phyloP scores from a whole-genome alignment of 208 protist species.

The Acanthamoeba healyi region DNA sequence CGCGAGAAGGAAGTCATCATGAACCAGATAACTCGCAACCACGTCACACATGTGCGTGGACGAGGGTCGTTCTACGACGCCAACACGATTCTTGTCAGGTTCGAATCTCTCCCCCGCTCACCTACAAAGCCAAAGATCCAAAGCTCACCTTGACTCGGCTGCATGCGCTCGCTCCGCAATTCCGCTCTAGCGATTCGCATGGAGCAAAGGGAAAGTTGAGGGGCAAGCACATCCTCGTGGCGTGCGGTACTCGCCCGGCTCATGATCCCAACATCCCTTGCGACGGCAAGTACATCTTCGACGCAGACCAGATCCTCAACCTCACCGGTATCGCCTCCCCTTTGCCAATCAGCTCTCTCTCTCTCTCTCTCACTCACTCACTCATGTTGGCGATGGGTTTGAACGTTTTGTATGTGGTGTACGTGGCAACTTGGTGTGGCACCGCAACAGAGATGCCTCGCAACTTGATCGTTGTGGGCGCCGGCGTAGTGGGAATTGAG shows the following conservation, averaged over 20 bases:
- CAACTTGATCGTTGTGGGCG: conserved; percentile 77
- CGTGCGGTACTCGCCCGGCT: conserved; percentile 73
- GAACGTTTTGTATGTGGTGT: background rate
- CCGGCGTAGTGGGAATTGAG: conserved; percentile 77
- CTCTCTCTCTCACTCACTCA: background rate
- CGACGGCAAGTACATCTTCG: conserved; percentile 76
- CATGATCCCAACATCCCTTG: conserved; percentile 61
- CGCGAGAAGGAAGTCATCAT: conserved; percentile 55
- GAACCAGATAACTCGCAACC: conserved; percentile 53
- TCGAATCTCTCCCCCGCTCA: background rate
- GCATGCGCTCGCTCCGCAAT: background rate
- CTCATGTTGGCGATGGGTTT: background rate
- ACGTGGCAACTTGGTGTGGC: no score
- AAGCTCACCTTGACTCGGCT: background rate
- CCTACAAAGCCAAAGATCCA: background rate
- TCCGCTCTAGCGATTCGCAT: background rate
- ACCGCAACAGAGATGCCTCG: conserved; percentile 77
- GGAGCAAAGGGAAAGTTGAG: conserved; percentile 9
- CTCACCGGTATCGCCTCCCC: background rate
- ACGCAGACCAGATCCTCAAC: conserved; percentile 77
- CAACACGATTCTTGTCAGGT: conserved; percentile 44
- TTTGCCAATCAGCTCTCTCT: no score
- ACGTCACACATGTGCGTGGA: conserved; percentile 12
- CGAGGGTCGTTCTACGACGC: conserved; percentile 39
- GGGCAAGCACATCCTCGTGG: conserved; percentile 66